Evolutionary conservation across 768 basidiomycete genomes (phyloP), one percentile per base, ranked within the genome.

Genomic region (Collybia nuda): DNA sequence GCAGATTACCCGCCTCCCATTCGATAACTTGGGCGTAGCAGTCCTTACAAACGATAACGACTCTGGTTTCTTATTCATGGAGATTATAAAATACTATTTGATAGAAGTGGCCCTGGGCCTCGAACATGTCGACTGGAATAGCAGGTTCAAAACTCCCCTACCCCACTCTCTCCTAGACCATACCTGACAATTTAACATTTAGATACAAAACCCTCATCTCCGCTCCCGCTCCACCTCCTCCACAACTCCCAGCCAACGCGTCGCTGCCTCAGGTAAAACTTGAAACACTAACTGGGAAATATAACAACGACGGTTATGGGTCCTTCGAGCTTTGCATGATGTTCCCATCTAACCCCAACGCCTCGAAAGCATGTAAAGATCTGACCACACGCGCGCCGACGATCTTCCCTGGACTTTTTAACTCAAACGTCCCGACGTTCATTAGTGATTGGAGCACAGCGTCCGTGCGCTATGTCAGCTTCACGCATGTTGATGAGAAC

Each of bases 291-390:
- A 53, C 51, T 2, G 67, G 65, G 8, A 45, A 9, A 4, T 67
- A 63, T 40, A 23, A 44, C 6, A 58, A 63, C 47, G 17, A n/a
- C 0, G 62, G 61, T 0, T 68, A 66, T 44, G 61, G 61, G 0
- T 39, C 42, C 1, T 21, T 65, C 29, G 60, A 63, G 24, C 55
- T 66, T n/a, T 66, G 65, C 40, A 43, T 40, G 3, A 12, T 46
- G 1, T 36, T 44, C 3, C n/a, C 42, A 3, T 17, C 49, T 12
- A 47, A 26, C 51, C 17, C 48, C 22, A 18, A 44, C 21, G 26
- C 52, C 39, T 48, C 55, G 11, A 32, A 22, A 5, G n/a, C 59
- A 12, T 41, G 51, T 39, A 18, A 38, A 45, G 42, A 48, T 29
- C 35, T 54, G 7, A 14, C 35, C 8, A 36, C 59, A 17, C 32